Conservation (phyloP, 2,329 filamentous ascomycete genomes). For the Ascochyta rabiei region DNA sequence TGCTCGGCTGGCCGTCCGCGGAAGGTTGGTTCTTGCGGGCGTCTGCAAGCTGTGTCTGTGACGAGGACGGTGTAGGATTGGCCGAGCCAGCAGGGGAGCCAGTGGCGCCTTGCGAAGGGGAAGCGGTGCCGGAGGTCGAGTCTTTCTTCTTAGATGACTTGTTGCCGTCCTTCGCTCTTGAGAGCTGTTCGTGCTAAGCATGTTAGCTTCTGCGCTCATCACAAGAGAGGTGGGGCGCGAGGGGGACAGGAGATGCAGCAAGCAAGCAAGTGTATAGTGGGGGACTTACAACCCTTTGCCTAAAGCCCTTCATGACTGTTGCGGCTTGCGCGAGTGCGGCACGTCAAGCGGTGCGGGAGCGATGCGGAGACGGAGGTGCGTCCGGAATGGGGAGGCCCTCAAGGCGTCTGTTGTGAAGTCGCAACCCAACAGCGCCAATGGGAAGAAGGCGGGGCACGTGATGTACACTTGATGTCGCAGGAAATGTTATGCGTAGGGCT, state of each 20-base stretch:
- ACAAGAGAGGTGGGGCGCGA: constrained; percentile 27
- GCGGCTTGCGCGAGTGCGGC: constrained; percentile 44
- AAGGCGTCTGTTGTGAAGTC: constrained; percentile 29
- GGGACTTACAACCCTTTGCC: constrained; percentile 89
- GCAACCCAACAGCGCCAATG: constrained; percentile 39
- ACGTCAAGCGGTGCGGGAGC: constrained; percentile 38
- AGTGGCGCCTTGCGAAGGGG: constrained; percentile 68
- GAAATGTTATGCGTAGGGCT: constrained; percentile 23
- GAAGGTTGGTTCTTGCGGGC: constrained; percentile 75
- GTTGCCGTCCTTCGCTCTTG: constrained; percentile 77
- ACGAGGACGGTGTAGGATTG: constrained; percentile 82
- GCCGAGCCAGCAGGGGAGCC: constrained; percentile 66
- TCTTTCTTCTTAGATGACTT: constrained; percentile 77
- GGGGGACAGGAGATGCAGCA: constrained; percentile 26
- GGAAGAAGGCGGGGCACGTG: constrained; percentile 26
- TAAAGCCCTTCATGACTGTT: constrained; percentile 92
- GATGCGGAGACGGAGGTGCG: constrained; percentile 33
- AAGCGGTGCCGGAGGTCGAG: constrained; percentile 70
- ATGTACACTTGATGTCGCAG: constrained; percentile 22
- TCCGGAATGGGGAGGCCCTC: constrained; percentile 29
- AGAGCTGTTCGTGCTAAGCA: constrained; percentile 78
- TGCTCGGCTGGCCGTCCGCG: constrained; percentile 38
- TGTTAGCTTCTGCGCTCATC: constrained; percentile 54
- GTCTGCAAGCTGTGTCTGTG: constrained; percentile 85
- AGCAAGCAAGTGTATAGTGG: constrained; percentile 22